Evolutionary conservation across 1,139 yeast species (phyloP), one percentile per base, ranked within the genome.

Genomic region (Ogataea hybrid): DNA sequence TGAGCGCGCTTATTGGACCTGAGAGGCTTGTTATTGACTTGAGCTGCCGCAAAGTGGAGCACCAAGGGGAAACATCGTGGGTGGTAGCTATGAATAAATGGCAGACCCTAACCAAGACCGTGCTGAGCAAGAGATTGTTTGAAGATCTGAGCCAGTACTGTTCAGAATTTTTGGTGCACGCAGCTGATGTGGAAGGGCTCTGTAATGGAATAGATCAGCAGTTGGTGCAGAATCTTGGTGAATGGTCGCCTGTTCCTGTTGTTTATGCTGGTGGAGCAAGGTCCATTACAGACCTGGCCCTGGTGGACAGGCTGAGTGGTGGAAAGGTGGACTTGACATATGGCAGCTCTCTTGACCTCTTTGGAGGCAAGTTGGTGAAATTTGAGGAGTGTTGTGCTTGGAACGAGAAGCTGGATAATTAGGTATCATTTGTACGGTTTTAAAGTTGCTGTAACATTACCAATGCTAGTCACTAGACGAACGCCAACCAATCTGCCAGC

Each of bases 181-280:
- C 98, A 3, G 99, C 98, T 0, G 98, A 92, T 62, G 97, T 92
- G 3, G 99, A 92, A 64, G 99, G 99, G 0, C 70, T 92, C 20
- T 92, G 98, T 61, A 75, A 79, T 32, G 99, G 99, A 0, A 86
- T 92, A 32, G 98, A 92, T 57, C 81, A 81, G 56, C 74, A 80
- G 15, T 69, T 92, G 41, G 97, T 92, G 5, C 47, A 50, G 20
- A 75, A 74, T 43, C 69, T 92, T 29, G 89, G 90, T 11, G 77
- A 81, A 52, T 92, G 98, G 97, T 72, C 78, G 37, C 76, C 73
- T 28, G 74, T 86, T 2, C 89, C 84, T 30, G 79, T 87, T 6
- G 96, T 90, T 1, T 92, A 92, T 62, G 99, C 98, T 28, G 99
- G 99, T 11, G 99, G 99, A 1, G 98, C 97, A 28, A 82, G 79